These are phyloP conservation scores for Fusarium graminum DNA, from an alignment of 2,329 filamentous ascomycete species.

Conservation along the genomic window DNA sequence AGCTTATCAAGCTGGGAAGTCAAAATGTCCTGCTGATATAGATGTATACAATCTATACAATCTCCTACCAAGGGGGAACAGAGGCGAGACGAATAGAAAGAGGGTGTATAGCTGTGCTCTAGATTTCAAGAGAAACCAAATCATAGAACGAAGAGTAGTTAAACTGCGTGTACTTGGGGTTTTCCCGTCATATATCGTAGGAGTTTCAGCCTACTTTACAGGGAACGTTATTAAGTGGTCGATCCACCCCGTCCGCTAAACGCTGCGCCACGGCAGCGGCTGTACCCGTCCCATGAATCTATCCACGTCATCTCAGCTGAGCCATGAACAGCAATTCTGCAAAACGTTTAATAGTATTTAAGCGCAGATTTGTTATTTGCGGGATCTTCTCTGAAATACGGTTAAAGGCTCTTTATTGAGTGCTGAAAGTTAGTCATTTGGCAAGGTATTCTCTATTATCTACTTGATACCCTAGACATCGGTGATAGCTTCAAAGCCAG, in stretches of 20 bases:
- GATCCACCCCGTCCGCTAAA: conserved; percentile 1
- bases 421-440: background rate
- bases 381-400: background rate
- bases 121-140: background rate
- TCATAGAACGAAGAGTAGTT: conserved; percentile 1
- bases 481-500: background rate
- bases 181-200: background rate
- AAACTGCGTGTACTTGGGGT: background rate
- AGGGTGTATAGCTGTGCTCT: background rate
- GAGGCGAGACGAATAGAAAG: background rate
- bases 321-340: background rate
- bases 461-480: background rate
- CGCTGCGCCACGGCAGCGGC: conserved; percentile 34
- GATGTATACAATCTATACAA: background rate
- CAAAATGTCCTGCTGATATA: background rate
- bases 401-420: background rate
- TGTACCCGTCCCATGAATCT: conserved; percentile 26
- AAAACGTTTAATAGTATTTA: background rate
- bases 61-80: background rate
- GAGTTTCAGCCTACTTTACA: conserved; percentile 18
- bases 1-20: background rate
- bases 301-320: conserved; percentile 30
- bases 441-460: background rate
- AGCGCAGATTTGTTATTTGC: background rate
- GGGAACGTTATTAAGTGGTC: conserved; percentile 1